phyloP scores from a whole-genome alignment of 2,329 filamentous ascomycete genomes.

The Ramularia collo-cygni region DNA sequence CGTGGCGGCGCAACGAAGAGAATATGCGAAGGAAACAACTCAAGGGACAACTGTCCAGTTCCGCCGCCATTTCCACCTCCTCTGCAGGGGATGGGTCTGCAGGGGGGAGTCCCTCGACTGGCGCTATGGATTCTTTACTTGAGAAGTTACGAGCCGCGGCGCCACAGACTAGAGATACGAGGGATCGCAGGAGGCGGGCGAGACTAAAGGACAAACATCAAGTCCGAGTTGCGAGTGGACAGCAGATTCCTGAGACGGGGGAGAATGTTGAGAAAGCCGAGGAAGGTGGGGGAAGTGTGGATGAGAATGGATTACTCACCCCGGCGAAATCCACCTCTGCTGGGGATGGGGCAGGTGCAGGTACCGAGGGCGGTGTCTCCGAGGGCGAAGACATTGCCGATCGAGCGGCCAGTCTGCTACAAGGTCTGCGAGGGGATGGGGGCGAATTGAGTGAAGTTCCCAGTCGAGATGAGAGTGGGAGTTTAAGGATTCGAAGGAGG shows the following conservation, averaged over 20 bases:
- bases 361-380: constrained; percentile 27
- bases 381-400: constrained; percentile 72
- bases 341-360: constrained; percentile 15
- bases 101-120: constrained; percentile 57
- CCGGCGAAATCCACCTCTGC: constrained; percentile 11
- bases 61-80: constrained; percentile 33
- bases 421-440: constrained; percentile 66
- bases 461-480: constrained; percentile 51
- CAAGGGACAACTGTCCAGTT: constrained; percentile 50
- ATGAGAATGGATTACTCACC: constrained; percentile 23
- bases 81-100: constrained; percentile 35
- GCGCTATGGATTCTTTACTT: constrained; percentile 91
- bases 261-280: constrained; percentile 27
- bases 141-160: constrained; percentile 92
- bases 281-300: constrained; percentile 16
- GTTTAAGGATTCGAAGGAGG: constrained; percentile 51
- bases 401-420: constrained; percentile 72
- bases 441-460: constrained; percentile 9
- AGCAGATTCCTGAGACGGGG: constrained; percentile 67
- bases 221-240: constrained; percentile 80
- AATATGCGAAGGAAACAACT: constrained; percentile 85
- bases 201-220: constrained; percentile 86
- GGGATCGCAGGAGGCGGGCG: constrained; percentile 79
- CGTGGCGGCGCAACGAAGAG: constrained; percentile 74
- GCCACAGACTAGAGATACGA: constrained; percentile 79